Conservation (phyloP, 2,329 filamentous ascomycete genomes). For the Phaeosphaeriaceae sp. region DNA sequence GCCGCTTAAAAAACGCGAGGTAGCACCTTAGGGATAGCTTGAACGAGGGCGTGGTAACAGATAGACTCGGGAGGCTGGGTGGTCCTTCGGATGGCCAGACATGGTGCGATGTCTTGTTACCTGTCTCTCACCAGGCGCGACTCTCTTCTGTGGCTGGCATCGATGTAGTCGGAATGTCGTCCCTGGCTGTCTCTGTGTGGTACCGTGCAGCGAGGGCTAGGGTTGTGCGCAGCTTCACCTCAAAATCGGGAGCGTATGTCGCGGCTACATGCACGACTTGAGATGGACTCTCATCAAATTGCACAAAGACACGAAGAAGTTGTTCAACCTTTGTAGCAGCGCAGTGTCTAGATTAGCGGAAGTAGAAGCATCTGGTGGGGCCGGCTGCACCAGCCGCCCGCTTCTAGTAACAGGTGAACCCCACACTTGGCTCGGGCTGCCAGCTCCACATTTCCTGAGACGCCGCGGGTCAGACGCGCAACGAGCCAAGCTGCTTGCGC, state of each 20-base stretch:
- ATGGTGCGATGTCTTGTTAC: background rate
- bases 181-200: background rate
- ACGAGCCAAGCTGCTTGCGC: constrained; percentile 16
- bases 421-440: background rate
- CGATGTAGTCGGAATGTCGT: background rate
- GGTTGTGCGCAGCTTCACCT: background rate
- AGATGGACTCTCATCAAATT: background rate
- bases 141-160: background rate
- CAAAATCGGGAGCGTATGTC: background rate
- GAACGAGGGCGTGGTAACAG: background rate
- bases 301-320: background rate
- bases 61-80: background rate
- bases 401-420: background rate
- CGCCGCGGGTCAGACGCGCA: constrained; percentile 18
- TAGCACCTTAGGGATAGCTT: background rate
- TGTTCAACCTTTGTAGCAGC: background rate
- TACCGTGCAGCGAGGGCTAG: background rate
- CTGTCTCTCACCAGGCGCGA: background rate
- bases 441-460: constrained; percentile 21
- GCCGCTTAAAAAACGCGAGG: background rate
- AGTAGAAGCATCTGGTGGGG: background rate
- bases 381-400: too few species aligned
- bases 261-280: background rate
- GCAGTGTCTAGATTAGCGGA: background rate
- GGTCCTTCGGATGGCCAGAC: background rate